phyloP scores from a whole-genome alignment of 1,139 yeast genomes.

The Debaryomyces sp. region DNA sequence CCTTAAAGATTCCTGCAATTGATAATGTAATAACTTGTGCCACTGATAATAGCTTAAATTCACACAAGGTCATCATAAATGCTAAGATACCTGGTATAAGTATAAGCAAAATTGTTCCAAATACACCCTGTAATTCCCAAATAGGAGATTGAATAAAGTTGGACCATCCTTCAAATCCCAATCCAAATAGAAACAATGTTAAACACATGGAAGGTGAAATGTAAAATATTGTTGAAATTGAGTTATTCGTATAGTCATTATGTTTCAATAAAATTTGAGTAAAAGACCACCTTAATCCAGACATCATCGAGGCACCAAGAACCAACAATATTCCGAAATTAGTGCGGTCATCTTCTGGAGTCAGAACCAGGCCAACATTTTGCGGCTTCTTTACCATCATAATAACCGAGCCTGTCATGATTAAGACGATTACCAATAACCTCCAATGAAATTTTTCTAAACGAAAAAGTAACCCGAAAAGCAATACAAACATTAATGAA shows the following conservation, averaged over 20 bases:
- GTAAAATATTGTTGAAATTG: conserved; percentile 80
- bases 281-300: conserved; percentile 94
- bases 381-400: conserved; percentile 71
- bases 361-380: conserved; percentile 17
- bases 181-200: conserved; percentile 61
- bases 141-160: conserved; percentile 55
- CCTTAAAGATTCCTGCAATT: conserved; percentile 92
- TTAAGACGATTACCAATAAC: conserved; percentile 64
- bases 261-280: conserved; percentile 78
- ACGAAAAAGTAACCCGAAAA: conserved; percentile 81
- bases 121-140: conserved; percentile 62
- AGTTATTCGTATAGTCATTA: conserved; percentile 64
- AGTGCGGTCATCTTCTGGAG: conserved; percentile 11
- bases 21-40: conserved; percentile 87
- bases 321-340: conserved; percentile 70
- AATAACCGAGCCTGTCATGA: conserved; percentile 82
- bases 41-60: conserved; percentile 77
- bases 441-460: conserved; percentile 73
- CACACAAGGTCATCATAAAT: conserved; percentile 87
- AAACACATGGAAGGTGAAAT: conserved; percentile 83
- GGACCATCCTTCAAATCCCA: conserved; percentile 64
- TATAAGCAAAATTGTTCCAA: conserved; percentile 58
- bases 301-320: conserved; percentile 73
- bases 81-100: conserved; percentile 85
- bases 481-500: conserved; percentile 79